Conservation (phyloP, 2,329 filamentous ascomycete species). For the Nothophaeocryptopus gaeumannii region DNA sequence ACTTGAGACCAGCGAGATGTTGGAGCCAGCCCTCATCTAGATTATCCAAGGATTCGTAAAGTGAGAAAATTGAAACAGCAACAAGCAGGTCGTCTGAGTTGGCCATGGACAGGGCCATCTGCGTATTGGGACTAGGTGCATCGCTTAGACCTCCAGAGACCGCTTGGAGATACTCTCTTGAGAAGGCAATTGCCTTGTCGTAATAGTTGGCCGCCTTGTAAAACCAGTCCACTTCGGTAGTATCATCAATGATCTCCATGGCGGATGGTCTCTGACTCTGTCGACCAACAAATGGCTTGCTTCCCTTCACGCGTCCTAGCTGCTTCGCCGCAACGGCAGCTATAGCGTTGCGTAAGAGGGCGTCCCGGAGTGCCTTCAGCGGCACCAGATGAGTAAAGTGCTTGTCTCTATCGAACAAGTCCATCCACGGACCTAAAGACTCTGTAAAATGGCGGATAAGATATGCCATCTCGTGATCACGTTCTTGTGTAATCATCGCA, state of each 20-base stretch:
- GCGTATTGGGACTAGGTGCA: slow-evolving; percentile 23
- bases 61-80: slow-evolving; percentile 63
- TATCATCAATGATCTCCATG: slow-evolving; percentile 53
- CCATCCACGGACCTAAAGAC: slow-evolving; percentile 60
- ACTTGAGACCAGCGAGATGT: slow-evolving; percentile 63
- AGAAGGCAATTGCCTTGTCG: slow-evolving; percentile 46
- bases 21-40: slow-evolving; percentile 57
- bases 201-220: slow-evolving; percentile 62
- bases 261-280: slow-evolving; percentile 48
- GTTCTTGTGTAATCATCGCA: slow-evolving; percentile 34
- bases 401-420: slow-evolving; percentile 54
- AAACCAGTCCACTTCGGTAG: slow-evolving; percentile 53
- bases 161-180: slow-evolving; percentile 47
- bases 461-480: slow-evolving; percentile 58
- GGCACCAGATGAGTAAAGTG: slow-evolving; percentile 62
- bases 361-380: slow-evolving; percentile 52
- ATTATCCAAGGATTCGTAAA: slow-evolving; percentile 65
- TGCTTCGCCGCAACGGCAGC: slow-evolving; percentile 63
- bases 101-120: slow-evolving; percentile 32
- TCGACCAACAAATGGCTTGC: slow-evolving; percentile 51
- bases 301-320: slow-evolving; percentile 53
- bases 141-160: slow-evolving; percentile 30
- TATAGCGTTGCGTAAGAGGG: slow-evolving; percentile 53
- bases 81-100: slow-evolving; percentile 60
- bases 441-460: slow-evolving; percentile 60